Percentiles rank a stretch among this genome's conserved stretches.
phyloP scores from a whole-genome alignment of 257 asterid species.

The Solanum rostratum region DNA sequence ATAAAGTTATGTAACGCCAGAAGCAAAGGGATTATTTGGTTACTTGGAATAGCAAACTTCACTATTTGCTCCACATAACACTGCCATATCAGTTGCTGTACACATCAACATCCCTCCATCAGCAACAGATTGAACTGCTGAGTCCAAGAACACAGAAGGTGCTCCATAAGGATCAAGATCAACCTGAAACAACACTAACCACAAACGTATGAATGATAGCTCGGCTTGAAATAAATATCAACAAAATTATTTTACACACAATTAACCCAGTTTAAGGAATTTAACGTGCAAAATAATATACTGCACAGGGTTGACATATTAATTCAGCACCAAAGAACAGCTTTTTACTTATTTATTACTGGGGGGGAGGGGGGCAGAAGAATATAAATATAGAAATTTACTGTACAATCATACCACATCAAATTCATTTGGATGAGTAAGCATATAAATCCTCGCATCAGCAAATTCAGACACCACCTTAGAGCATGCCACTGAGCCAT shows the following conservation, averaged over 20 bases:
- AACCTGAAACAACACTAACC: conserved; percentile 40
- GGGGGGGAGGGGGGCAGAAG: neutral
- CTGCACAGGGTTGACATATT: neutral
- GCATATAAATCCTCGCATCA: conserved; percentile 95
- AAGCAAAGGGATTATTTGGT: conserved; percentile 12
- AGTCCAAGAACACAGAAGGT: conserved; percentile 89
- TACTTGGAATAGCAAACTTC: conserved; percentile 99
- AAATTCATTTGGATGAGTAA: conserved; percentile 91
- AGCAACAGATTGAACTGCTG: conserved; percentile 86
- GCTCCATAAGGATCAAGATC: conserved; percentile 99
- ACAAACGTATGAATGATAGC: neutral
- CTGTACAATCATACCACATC: conserved; percentile 56
- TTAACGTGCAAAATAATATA: neutral
- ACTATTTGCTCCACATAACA: conserved; percentile 90
- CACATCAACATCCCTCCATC: conserved; percentile 96
- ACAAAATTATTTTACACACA: neutral
- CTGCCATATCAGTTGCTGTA: conserved; percentile 98
- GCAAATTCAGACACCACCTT: conserved; percentile 87
- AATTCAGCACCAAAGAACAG: neutral
- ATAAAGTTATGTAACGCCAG: neutral
- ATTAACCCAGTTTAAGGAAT: neutral
- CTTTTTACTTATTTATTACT: neutral
- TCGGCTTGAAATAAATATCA: neutral
- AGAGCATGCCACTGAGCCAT: conserved; percentile 73
- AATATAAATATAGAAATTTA: neutral